A percentile compares a stretch with the other conserved stretches of the same genome.
phyloP scores from a whole-genome alignment of 176 grass and related monocot genomes.

The Carex cristatella region DNA sequence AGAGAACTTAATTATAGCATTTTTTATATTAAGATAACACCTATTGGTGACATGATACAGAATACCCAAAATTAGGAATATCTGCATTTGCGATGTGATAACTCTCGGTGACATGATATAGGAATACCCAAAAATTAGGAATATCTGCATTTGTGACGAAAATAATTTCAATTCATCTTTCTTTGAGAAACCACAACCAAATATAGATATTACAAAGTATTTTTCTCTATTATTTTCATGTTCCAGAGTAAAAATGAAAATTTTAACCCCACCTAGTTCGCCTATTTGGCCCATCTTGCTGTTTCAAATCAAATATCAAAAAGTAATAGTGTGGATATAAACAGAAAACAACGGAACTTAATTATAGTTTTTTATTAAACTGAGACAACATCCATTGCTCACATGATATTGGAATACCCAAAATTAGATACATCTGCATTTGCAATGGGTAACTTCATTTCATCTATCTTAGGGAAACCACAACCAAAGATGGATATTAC shows the following conservation, averaged over 20 bases:
- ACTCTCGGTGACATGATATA: neutral
- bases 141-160: neutral
- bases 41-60: neutral
- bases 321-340: no score
- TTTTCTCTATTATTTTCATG: neutral
- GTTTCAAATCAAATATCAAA: neutral
- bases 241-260: neutral
- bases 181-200: neutral
- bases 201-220: neutral
- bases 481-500: neutral
- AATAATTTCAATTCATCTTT: neutral
- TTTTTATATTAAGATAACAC: neutral
- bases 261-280: neutral
- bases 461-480: neutral
- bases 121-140: conserved; percentile 2
- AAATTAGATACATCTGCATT: neutral
- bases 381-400: neutral
- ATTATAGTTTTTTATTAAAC: neutral
- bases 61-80: conserved; percentile 5
- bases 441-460: neutral
- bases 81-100: neutral
- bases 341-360: no score
- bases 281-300: neutral
- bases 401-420: neutral
- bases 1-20: neutral